Percentiles rank a stretch among this genome's conserved stretches.
Conservation (phyloP, 2,329 filamentous ascomycete species). For the Neurospora sp. region DNA sequence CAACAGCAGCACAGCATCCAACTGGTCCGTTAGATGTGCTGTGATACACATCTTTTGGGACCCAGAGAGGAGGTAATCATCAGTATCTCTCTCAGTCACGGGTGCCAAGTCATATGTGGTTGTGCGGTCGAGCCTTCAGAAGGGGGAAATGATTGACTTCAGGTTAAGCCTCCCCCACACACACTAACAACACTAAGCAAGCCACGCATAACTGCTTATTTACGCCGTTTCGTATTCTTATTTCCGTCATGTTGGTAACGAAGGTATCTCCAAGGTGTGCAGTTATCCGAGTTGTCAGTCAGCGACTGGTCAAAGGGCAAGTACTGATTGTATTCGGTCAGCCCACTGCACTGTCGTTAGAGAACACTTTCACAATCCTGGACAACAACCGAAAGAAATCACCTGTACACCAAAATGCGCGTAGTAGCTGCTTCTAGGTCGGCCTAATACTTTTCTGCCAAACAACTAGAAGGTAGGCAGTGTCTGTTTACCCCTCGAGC, state of each 20-base stretch:
- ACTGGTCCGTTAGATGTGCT: background rate
- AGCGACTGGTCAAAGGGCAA: background rate
- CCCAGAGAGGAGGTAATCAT: background rate
- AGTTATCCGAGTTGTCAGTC: background rate
- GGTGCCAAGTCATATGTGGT: background rate
- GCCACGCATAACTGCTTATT: background rate
- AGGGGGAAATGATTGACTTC: background rate
- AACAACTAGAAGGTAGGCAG: background rate
- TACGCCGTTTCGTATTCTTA: background rate
- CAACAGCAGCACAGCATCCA: background rate
- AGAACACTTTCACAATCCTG: background rate
- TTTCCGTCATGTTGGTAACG: background rate
- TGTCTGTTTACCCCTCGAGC: background rate
- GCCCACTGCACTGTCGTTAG: background rate
- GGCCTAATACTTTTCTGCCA: background rate
- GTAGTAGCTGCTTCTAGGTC: background rate
- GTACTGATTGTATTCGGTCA: background rate
- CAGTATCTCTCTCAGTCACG: background rate
- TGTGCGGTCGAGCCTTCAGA: background rate
- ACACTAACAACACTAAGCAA: background rate
- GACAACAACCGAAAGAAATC: background rate
- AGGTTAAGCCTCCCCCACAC: background rate
- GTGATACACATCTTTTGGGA: background rate
- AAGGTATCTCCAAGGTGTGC: background rate
- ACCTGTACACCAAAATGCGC: background rate